Evolutionary conservation across 169 alveolate species (phyloP).

Genomic region (Eimeria necatrix): DNA sequence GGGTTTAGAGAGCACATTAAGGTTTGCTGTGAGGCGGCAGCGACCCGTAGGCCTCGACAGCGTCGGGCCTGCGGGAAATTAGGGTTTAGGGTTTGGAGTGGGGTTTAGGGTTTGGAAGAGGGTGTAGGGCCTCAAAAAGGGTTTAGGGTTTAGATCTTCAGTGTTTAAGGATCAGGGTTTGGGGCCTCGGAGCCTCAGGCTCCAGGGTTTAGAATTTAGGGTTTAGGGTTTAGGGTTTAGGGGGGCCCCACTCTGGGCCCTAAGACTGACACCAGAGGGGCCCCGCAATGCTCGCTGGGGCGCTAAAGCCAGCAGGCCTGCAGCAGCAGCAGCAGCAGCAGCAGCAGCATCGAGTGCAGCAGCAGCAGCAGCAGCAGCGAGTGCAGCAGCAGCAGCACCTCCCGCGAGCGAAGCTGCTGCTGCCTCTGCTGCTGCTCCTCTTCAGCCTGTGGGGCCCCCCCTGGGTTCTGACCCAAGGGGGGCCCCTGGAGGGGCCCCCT

Average conservation of each 20-base stretch:
- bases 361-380: slow-evolving; percentile 15
- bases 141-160: not conserved
- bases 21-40: no score
- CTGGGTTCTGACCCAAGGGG: not conserved
- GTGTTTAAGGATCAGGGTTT: not conserved
- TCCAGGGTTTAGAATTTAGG: not conserved
- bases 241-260: not conserved
- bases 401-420: not conserved
- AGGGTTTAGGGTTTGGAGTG: no score
- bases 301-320: not conserved
- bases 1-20: not conserved
- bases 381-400: not conserved
- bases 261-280: not conserved
- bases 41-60: no score
- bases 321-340: not conserved
- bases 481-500: no score
- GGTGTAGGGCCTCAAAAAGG: not conserved
- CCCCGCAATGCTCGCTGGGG: not conserved
- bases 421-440: not conserved
- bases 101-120: no score
- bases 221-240: not conserved
- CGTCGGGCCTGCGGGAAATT: no score
- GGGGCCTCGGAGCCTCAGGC: not conserved
- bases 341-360: not conserved
- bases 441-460: not conserved